phyloP scores from a whole-genome alignment of 2,329 filamentous ascomycete species.

The Moelleriella libera region DNA sequence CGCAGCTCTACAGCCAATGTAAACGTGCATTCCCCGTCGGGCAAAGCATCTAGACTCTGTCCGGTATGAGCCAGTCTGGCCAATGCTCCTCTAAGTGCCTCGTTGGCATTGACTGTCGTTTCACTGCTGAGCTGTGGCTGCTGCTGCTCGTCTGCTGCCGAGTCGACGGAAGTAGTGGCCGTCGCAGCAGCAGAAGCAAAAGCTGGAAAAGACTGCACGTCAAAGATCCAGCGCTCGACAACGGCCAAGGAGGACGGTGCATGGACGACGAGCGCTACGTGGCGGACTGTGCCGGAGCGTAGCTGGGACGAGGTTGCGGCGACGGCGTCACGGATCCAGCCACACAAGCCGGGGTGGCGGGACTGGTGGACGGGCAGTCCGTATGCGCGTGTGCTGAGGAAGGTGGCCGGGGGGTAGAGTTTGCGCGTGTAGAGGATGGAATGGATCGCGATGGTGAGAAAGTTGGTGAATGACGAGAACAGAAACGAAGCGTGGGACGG shows the following conservation, averaged over 20 bases:
- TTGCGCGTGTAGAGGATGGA: slow-evolving; percentile 71
- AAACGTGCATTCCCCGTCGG: slow-evolving; percentile 50
- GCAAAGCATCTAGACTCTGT: slow-evolving; percentile 41
- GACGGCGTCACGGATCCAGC: slow-evolving; percentile 74
- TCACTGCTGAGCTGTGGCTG: slow-evolving; percentile 22
- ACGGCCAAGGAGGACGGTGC: slow-evolving; percentile 22
- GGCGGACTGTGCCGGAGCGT: slow-evolving; percentile 34
- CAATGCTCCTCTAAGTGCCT: slow-evolving; percentile 58
- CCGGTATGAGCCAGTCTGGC: slow-evolving; percentile 46
- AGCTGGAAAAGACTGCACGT: slow-evolving; percentile 36
- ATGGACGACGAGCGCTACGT: slow-evolving; percentile 35
- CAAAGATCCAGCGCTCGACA: slow-evolving; percentile 49
- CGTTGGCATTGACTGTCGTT: slow-evolving; percentile 41
- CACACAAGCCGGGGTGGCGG: slow-evolving; percentile 72
- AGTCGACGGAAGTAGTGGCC: slow-evolving; percentile 12
- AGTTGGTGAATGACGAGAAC: slow-evolving; percentile 58
- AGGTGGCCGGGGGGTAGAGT: slow-evolving; percentile 66
- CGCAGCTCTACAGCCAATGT: slow-evolving; percentile 63
- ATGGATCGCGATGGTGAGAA: slow-evolving; percentile 72
- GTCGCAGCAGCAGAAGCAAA: slow-evolving; percentile 8
- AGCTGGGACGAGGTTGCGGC: slow-evolving; percentile 58
- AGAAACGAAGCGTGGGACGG: slow-evolving; percentile 28
- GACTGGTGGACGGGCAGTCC: slow-evolving; percentile 76
- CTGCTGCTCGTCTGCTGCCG: slow-evolving; percentile 9
- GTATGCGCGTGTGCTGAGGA: slow-evolving; percentile 67